Base-by-base conservation (phyloP, 768 basidiomycete genomes). In the Macrocybe gigantea region DNA sequence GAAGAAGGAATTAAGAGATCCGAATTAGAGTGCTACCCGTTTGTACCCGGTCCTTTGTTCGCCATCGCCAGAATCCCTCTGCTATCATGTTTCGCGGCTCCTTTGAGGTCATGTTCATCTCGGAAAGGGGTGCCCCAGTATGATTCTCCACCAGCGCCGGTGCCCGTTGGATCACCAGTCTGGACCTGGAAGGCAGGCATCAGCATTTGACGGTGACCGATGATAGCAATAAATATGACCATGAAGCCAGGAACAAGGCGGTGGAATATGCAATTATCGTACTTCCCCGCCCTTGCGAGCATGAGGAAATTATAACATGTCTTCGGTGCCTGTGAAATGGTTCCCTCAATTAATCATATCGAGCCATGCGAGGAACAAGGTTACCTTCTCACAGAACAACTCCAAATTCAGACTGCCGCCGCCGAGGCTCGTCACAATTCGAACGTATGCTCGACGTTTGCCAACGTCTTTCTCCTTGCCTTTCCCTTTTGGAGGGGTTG, bases 221-320 rank as follows among this genome's bases (percentile, higher is more conserved):
- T 2, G 22, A 22, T 7, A 49, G 33, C n/a, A 35, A 50, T 40
- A 45, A 45, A 5, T 44, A 72, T 44, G 51, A 92, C 92, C 95
- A 97, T 97, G 61, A 96, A 96, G 0, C 88, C 92, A 5, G 93
- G 94, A 9, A 97, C 89, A 29, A 95, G 70, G 13, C 95, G 81
- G 62, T 99, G 95, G 64, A 98, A 99, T 15, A 92, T 66, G 49
- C 83, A 84, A 55, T 91, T 72, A 54, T 97, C 83, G 59, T 97
- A 99, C 59, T 94, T 93, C 7, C 93, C 92, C 15, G 83, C 74
- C 51, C 83, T 80, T 0, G 96, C 94, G 6, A 99, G 79, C 85
- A 90, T 90, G 30, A 99, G 68, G 65, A 97, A 99, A 63, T 99
- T 99, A 65, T 99, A 99, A 57, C 94, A 97, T 1, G 96, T 97